These are phyloP conservation scores for Thelonectria rubi DNA, from an alignment of 2,329 filamentous ascomycete species.

Conservation along the genomic window DNA sequence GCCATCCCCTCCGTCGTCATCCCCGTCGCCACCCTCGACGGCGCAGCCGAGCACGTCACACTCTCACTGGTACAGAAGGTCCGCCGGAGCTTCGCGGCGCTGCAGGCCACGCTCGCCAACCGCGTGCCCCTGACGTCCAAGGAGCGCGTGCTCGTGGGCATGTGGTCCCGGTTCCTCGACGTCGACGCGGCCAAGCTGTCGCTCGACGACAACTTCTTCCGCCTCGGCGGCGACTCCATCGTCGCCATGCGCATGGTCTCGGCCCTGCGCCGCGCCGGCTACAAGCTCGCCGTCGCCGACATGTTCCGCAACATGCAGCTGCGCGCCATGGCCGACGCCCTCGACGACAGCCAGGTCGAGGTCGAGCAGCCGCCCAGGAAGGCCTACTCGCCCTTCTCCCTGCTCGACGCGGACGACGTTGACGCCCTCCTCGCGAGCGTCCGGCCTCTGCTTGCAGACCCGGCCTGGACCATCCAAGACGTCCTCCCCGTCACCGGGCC, in stretches of 20 bases:
- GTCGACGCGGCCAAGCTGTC: slow-evolving; percentile 37
- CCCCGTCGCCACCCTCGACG: slow-evolving; percentile 20
- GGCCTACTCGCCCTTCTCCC: slow-evolving; percentile 35
- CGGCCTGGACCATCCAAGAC: slow-evolving; percentile 36
- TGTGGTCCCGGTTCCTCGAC: slow-evolving; percentile 36
- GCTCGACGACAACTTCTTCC: slow-evolving; percentile 43
- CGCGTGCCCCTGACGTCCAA: slow-evolving; percentile 32
- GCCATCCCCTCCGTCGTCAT: slow-evolving; percentile 39
- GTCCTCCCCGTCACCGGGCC: slow-evolving; percentile 36
- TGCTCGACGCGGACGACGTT: slow-evolving; percentile 28
- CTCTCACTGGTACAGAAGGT: slow-evolving; percentile 30
- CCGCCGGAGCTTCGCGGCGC: slow-evolving; percentile 26
- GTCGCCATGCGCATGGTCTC: slow-evolving; percentile 43
- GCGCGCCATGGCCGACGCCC: slow-evolving; percentile 33
- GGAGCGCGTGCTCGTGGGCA: slow-evolving; percentile 30
- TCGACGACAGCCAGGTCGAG: slow-evolving; percentile 25
- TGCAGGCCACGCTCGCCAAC: slow-evolving; percentile 30
- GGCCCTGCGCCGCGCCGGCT: slow-evolving; percentile 35
- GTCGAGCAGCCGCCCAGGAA: slow-evolving; percentile 3
- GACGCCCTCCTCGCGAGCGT: slow-evolving; percentile 32
- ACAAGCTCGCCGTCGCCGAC: slow-evolving; percentile 39
- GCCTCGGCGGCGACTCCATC: slow-evolving; percentile 40
- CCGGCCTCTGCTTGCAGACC: slow-evolving; percentile 30
- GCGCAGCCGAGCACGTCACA: slow-evolving; percentile 14
- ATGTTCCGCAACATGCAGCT: slow-evolving; percentile 44